Base-by-base conservation (phyloP, 2,329 filamentous ascomycete genomes). In the Arachnopeziza araneosa region DNA sequence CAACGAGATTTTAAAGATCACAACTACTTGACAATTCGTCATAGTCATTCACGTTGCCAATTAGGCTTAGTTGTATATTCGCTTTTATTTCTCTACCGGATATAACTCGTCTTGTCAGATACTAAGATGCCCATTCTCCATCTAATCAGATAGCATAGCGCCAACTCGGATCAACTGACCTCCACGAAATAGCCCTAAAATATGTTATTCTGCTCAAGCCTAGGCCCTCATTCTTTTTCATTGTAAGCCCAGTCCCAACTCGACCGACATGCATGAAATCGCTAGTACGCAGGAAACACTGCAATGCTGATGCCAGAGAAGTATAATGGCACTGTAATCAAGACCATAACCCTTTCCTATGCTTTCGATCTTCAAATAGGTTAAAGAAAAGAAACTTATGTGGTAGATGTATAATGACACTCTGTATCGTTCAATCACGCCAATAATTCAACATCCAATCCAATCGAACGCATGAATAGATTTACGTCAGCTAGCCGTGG, bases 391-490 rank as follows among this genome's bases (percentile, higher is more conserved):
- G 50, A 63, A 67, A 63, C 63, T 60, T 62, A 52, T 63, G 62
- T 55, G 56, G 58, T 66, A 67, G 62, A 67, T 63, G 58, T 62
- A 58, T 60, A 54, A 64, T 55, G 50, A 44, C 19, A 51, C 44
- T 36, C 57, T 21, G 53, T 22, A 51, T 59, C 57, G 50, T 54
- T 61, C 54, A 51, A 60, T 71, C 58, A 73, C 59, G 67, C 67
- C 63, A 73, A 70, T 56, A 88, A 76, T 68, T 97, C 95, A 55
- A 99, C 95, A 78, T 99, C 95, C 72, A 99, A 82, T n/a, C 95
- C 95, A 75, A 99, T 97, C 59, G 93, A 95, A 71, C 92, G 89
- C 93, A 99, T 97, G 75, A 99, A 99, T 59, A 99, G 78, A 73
- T 99, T 99, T 67, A 99, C 95, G 71, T 96, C 96, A 60, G 89